Conservation (phyloP, 345 rosid genomes). For the Chamaenerion angustifolium region DNA sequence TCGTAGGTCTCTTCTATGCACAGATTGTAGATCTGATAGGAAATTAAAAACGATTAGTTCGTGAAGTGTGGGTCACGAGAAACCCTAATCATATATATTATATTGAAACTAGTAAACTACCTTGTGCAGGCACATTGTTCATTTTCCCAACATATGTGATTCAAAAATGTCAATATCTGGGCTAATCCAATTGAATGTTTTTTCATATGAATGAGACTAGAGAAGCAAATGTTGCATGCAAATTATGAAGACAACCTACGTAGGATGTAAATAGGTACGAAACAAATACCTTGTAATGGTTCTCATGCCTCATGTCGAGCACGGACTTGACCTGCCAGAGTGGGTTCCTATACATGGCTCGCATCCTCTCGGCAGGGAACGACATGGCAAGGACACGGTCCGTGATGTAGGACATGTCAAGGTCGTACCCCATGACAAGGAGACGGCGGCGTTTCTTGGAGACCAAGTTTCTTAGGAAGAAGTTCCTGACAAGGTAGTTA, state of each 20-base stretch:
- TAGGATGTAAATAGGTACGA: too few relatives aligned
- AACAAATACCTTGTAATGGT: slow-evolving; percentile 92
- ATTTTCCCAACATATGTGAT: too few relatives aligned
- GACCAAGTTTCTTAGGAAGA: slow-evolving; percentile 62
- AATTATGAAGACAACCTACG: too few relatives aligned
- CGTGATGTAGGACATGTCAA: slow-evolving; percentile 88
- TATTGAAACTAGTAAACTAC: too few relatives aligned
- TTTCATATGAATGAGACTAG: too few relatives aligned
- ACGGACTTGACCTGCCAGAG: slow-evolving; percentile 95
- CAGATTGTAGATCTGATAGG: slow-evolving; percentile 53
- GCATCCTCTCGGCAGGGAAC: slow-evolving; percentile 80
- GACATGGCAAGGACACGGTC: slow-evolving; percentile 74
- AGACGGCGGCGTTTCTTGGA: slow-evolving; percentile 74
- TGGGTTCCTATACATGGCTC: slow-evolving; percentile 81
- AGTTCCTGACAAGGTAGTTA: slow-evolving; percentile 37
- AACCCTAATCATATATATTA: too few relatives aligned
- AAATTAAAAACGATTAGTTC: too few relatives aligned
- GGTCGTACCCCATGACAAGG: slow-evolving; percentile 76
- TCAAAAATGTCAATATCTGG: too few relatives aligned
- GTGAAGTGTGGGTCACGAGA: too few relatives aligned
- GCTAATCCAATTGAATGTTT: too few relatives aligned
- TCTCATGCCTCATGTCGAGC: slow-evolving; percentile 65
- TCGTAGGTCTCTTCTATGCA: slow-evolving; percentile 78
- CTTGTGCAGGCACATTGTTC: too few relatives aligned
- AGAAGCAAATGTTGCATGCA: too few relatives aligned